A percentile compares a stretch with the other conserved stretches of the same genome.
Evolutionary conservation across 352 stramenopile species (phyloP).

Genomic region (Pythium aquatile): DNA sequence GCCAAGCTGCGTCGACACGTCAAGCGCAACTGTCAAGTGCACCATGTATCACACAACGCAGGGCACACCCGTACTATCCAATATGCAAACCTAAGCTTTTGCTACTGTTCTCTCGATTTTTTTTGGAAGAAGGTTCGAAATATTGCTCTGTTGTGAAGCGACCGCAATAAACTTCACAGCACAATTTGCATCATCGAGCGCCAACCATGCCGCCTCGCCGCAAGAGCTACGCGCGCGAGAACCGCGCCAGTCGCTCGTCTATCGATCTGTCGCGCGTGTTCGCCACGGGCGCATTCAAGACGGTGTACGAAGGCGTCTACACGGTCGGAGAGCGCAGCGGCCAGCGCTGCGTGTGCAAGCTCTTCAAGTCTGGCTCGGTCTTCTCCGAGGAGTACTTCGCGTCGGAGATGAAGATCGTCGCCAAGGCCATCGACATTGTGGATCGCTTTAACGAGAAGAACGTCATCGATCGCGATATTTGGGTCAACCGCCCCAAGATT

Average conservation of each 20-base stretch:
- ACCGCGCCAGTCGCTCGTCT: neutral
- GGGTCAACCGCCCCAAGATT: constrained; percentile 28
- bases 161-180: too few species aligned
- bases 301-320: constrained; percentile 31
- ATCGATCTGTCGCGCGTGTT: constrained; percentile 25
- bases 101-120: too few species aligned
- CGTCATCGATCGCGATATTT: constrained; percentile 24
- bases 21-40: neutral
- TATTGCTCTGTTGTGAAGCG: too few species aligned
- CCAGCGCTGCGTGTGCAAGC: constrained; percentile 34
- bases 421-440: constrained; percentile 30
- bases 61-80: neutral
- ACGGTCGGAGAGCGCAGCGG: constrained; percentile 21
- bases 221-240: constrained; percentile 10
- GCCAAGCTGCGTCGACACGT: neutral
- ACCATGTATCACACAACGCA: neutral
- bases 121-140: too few species aligned
- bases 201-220: neutral
- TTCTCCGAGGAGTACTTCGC: constrained; percentile 29
- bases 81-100: neutral
- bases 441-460: constrained; percentile 26
- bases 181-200: too few species aligned
- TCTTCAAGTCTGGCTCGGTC: constrained; percentile 37
- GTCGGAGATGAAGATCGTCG: constrained; percentile 25
- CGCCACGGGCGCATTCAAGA: constrained; percentile 29